Conservation (phyloP, 257 asterid species). For the Nicotiana benthamiana region DNA sequence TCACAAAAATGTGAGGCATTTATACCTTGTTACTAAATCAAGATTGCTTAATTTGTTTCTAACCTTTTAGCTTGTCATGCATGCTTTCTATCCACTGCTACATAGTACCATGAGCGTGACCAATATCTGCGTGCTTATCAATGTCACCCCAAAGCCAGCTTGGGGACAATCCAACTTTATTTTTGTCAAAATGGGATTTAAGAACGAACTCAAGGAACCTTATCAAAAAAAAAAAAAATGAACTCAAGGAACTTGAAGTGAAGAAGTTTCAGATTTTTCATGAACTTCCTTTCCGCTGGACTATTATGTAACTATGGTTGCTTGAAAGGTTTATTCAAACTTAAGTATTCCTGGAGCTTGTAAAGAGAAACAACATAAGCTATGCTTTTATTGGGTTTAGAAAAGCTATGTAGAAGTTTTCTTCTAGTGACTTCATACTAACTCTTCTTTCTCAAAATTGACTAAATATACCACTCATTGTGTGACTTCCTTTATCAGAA, state of each 20-base stretch:
- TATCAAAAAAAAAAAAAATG: too few relatives aligned
- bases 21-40: slow-evolving; percentile 1
- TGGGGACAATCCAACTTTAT: neutral
- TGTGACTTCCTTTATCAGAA: neutral
- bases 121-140: neutral
- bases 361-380: neutral
- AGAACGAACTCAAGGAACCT: neutral
- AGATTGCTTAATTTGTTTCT: neutral
- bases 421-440: neutral
- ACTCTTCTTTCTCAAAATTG: neutral
- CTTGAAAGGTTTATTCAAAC: neutral
- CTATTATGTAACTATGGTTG: neutral
- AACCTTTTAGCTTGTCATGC: neutral
- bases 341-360: neutral
- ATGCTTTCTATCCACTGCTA: neutral
- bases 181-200: neutral
- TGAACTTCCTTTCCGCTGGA: neutral
- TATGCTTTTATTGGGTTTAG: neutral
- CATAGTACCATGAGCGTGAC: neutral
- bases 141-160: neutral
- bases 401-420: neutral
- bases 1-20: slow-evolving; percentile 45
- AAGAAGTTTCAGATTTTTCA: neutral
- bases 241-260: neutral
- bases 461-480: neutral